phyloP scores from a whole-genome alignment of 1,139 yeast species.

The Protomyces pachydermus region DNA sequence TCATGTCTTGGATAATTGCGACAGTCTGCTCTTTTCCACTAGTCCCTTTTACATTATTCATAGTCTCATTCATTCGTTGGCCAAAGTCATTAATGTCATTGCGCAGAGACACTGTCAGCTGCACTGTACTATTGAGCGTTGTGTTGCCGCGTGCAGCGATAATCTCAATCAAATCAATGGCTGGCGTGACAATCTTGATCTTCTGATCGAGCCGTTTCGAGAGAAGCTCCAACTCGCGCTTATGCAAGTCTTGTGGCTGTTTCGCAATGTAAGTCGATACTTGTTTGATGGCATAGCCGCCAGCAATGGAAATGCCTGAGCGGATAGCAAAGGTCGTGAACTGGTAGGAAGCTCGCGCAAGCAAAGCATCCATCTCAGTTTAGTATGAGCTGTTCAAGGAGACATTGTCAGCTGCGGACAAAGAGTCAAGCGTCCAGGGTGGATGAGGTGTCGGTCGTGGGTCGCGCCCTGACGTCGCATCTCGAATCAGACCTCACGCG shows the following conservation, averaged over 20 bases:
- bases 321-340: conserved; percentile 31
- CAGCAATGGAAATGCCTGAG: conserved; percentile 30
- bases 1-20: conserved; percentile 36
- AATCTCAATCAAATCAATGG: conserved; percentile 64
- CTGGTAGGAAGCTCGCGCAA: conserved; percentile 27
- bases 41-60: conserved; percentile 26
- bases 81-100: conserved; percentile 59
- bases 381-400: not conserved
- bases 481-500: no score
- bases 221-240: conserved; percentile 21
- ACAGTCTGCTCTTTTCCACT: conserved; percentile 30
- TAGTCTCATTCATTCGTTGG: conserved; percentile 43
- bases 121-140: conserved; percentile 54
- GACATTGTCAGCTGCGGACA: no score
- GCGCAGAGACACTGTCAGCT: conserved; percentile 54
- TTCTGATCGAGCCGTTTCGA: conserved; percentile 29
- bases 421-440: no score
- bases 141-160: conserved; percentile 72
- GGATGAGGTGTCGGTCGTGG: no score
- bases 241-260: conserved; percentile 23
- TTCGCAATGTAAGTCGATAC: conserved; percentile 29
- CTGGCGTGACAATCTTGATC: conserved; percentile 51
- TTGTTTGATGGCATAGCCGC: conserved; percentile 29
- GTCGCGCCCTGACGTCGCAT: no score
- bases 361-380: conserved; percentile 13